These are phyloP conservation scores for Conringia planisiliqua DNA, from an alignment of 345 rosid genomes.

Conservation along the genomic window DNA sequence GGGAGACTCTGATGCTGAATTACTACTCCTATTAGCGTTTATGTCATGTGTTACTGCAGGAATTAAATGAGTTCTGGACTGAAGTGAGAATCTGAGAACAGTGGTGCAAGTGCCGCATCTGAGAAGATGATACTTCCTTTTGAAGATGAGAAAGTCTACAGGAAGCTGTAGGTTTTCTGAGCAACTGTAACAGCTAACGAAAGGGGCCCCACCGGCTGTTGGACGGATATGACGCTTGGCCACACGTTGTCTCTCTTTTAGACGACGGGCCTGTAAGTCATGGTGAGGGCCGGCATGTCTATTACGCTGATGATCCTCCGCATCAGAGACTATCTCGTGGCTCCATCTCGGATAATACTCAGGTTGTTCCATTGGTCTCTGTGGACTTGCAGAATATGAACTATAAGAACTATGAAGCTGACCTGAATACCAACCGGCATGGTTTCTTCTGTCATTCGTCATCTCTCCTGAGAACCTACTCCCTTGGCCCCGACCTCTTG, in stretches of 20 bases:
- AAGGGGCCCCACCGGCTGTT: slow-evolving; percentile 82
- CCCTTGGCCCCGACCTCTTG: slow-evolving; percentile 36
- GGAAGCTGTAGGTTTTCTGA: slow-evolving; percentile 58
- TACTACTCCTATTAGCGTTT: slow-evolving; percentile 30
- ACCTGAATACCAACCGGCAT: slow-evolving; percentile 38
- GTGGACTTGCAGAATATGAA: slow-evolving; percentile 63
- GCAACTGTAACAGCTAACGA: slow-evolving; percentile 61
- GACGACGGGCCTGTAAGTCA: slow-evolving; percentile 33
- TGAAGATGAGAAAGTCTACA: slow-evolving; percentile 69
- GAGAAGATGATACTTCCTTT: slow-evolving; percentile 58
- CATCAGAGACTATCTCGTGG: slow-evolving; percentile 45
- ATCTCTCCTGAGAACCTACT: slow-evolving; percentile 48
- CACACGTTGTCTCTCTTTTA: slow-evolving; percentile 42
- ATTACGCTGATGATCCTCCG: slow-evolving; percentile 41
- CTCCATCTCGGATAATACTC: slow-evolving; percentile 34
- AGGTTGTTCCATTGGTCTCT: slow-evolving; percentile 45
- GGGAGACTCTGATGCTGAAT: slow-evolving; percentile 34
- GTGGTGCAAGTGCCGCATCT: slow-evolving; percentile 69
- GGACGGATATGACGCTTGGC: slow-evolving; percentile 68
- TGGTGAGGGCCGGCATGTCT: slow-evolving; percentile 26
- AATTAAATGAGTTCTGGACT: slow-evolving; percentile 50
- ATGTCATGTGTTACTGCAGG: slow-evolving; percentile 25
- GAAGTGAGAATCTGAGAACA: slow-evolving; percentile 65
- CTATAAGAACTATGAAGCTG: slow-evolving; percentile 35
- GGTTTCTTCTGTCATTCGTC: slow-evolving; percentile 34